A percentile compares a stretch with the other conserved stretches of the same genome.
Conservation (phyloP, 345 rosid genomes). For the Gossypium sturtianum region DNA sequence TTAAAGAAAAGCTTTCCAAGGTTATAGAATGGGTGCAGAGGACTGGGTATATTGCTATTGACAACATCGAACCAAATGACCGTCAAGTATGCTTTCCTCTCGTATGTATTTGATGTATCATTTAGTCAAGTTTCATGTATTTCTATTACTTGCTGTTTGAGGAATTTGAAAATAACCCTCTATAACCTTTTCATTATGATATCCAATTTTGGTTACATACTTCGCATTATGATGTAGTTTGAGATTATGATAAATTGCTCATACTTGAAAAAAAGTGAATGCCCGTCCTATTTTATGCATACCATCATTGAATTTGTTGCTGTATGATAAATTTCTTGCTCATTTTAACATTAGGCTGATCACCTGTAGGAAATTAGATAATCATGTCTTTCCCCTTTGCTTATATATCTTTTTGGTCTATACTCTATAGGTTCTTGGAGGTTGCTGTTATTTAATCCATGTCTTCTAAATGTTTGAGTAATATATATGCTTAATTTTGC, state of each 20-base stretch:
- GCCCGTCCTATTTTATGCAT: neutral
- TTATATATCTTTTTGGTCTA: neutral
- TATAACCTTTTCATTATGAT: neutral
- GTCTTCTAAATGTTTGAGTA: neutral
- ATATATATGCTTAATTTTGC: conserved; percentile 1
- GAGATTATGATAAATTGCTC: neutral
- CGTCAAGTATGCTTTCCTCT: conserved; percentile 17
- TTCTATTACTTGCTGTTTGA: neutral
- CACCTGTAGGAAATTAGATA: neutral
- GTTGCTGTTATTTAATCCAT: neutral
- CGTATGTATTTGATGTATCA: neutral
- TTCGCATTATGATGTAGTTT: neutral
- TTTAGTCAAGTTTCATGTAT: neutral
- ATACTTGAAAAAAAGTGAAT: neutral
- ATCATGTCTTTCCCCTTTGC: neutral
- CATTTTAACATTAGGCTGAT: too few species aligned
- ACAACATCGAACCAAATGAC: conserved; percentile 4
- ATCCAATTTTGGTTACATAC: neutral
- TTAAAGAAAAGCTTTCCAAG: conserved; percentile 36
- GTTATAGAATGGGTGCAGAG: conserved; percentile 45
- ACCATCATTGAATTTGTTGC: neutral
- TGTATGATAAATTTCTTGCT: neutral
- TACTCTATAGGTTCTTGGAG: neutral
- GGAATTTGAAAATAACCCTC: neutral
- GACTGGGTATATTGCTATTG: conserved; percentile 19